phyloP scores from a whole-genome alignment of 129 eudicot species.

The Deinandra increscens region DNA sequence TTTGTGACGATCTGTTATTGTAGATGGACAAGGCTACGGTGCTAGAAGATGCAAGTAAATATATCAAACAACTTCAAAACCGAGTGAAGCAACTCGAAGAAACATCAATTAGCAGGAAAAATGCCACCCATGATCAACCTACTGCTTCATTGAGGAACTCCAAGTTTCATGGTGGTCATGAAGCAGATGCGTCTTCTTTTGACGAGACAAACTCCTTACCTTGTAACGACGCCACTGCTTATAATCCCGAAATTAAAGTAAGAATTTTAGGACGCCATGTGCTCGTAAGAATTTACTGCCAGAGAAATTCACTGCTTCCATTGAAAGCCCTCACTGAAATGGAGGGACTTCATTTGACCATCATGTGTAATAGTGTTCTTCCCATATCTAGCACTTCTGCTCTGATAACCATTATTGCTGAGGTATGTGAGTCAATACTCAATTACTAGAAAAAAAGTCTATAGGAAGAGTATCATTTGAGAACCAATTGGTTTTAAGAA shows the following conservation, averaged over 20 bases:
- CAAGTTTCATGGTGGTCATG: constrained; percentile 13
- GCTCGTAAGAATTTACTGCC: constrained; percentile 31
- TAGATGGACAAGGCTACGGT: constrained; percentile 38
- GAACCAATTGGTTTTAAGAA: too few relatives aligned
- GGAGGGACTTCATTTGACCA: constrained; percentile 27
- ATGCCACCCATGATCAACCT: neutral
- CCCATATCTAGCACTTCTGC: constrained; percentile 18
- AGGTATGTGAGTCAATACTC: constrained; percentile 10
- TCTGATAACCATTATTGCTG: constrained; percentile 31
- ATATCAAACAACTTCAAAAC: constrained; percentile 30
- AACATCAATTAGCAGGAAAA: constrained; percentile 5
- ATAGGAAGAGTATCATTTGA: too few relatives aligned
- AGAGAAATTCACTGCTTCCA: constrained; percentile 3
- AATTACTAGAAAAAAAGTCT: neutral
- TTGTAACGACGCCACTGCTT: neutral
- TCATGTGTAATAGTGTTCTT: constrained; percentile 27
- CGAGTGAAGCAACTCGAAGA: constrained; percentile 36
- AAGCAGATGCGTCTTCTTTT: constrained; percentile 27
- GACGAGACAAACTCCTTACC: constrained; percentile 15
- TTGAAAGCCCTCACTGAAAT: too few relatives aligned
- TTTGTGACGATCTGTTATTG: neutral
- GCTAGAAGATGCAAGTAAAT: constrained; percentile 32
- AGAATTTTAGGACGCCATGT: constrained; percentile 24
- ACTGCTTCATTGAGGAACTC: constrained; percentile 19
- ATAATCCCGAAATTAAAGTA: constrained; percentile 25